Evolutionary conservation across 306 rosid genomes (phyloP), one percentile per base, ranked within the genome.

Genomic region (Boehmeria nivea): DNA sequence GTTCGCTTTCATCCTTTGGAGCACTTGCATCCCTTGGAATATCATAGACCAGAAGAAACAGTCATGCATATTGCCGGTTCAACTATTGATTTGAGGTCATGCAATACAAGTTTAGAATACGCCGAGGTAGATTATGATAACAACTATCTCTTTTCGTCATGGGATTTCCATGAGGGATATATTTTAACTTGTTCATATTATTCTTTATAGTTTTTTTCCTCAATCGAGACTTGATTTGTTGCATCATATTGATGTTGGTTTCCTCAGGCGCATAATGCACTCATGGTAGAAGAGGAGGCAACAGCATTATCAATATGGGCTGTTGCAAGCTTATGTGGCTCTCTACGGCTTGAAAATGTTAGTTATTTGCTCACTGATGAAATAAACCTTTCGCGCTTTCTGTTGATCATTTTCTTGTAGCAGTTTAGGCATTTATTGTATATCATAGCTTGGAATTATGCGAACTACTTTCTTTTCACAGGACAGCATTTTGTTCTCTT

Each of bases 291-390:
- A 81, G 99, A 93, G 80, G 99, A 93, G 81, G 96, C 96, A 54
- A 67, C 83, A 62, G 88, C 96, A 51, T 77, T 93, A 68, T 93
- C 99, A 51, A 74, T 76, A 67, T 93, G 96, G 95, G 83, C 96
- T 67, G 77, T 93, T 52, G 95, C 96, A 48, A 83, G 90, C 83
- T 43, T 88, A 27, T 93, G 99, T 75, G 96, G 99, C 63, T 81
- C 95, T 65, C 79, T 93, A 69, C 91, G 95, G 71, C 96, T 93
- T 52, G 99, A 93, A 70, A 63, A 88, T 79, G 99, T 93, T 70
- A 64, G 83, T n/a, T n/a, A n/a, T n/a, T n/a, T n/a, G n/a, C n/a
- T 69, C 68, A 59, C 55, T 65, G 45, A 44, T 19, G 46, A 46
- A 21, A 43, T 18, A 7, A 21, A 22, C 40, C 19, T 8, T 59